A percentile compares a stretch with the other conserved stretches of the same genome.
Conservation (phyloP, 768 basidiomycete species). For the Naematelia aurantialba region DNA sequence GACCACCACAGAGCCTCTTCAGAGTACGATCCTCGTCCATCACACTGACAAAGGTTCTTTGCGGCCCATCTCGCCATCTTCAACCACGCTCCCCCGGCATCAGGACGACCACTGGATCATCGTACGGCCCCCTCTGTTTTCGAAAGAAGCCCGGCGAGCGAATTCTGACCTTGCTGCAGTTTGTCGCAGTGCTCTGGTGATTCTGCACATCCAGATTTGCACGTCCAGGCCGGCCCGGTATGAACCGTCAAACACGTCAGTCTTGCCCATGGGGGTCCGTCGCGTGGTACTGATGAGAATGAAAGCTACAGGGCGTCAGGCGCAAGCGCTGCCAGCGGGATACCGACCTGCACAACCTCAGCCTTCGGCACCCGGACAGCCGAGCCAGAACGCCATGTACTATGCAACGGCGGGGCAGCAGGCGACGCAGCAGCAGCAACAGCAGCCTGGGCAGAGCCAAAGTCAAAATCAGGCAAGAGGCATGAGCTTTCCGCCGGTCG, state of each 20-base stretch:
- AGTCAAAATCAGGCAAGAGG: constrained; percentile 14
- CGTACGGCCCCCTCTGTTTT: not conserved
- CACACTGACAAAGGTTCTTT: not conserved
- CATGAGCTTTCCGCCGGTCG: constrained; percentile 23
- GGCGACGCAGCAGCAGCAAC: constrained; percentile 17
- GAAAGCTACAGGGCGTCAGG: not conserved
- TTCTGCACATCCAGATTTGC: not conserved
- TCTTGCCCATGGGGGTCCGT: not conserved
- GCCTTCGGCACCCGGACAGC: constrained; percentile 1
- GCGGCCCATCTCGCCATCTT: no score
- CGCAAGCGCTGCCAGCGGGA: not conserved
- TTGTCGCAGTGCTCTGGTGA: not conserved
- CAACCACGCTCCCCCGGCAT: not conserved
- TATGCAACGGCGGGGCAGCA: constrained; percentile 46
- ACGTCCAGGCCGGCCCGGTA: not conserved
- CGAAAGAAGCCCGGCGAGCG: not conserved
- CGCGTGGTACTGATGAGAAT: not conserved
- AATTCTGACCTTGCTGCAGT: not conserved
- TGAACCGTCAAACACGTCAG: constrained; percentile 8
- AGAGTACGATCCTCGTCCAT: constrained; percentile 3
- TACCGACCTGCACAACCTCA: constrained; percentile 7
- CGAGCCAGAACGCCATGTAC: constrained; percentile 21
- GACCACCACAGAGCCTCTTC: constrained; percentile 2
- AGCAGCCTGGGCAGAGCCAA: constrained; percentile 11
- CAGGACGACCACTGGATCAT: not conserved